Evolutionary conservation across 2,329 filamentous ascomycete genomes (phyloP).

Genomic region (Venturiaceae sp.): DNA sequence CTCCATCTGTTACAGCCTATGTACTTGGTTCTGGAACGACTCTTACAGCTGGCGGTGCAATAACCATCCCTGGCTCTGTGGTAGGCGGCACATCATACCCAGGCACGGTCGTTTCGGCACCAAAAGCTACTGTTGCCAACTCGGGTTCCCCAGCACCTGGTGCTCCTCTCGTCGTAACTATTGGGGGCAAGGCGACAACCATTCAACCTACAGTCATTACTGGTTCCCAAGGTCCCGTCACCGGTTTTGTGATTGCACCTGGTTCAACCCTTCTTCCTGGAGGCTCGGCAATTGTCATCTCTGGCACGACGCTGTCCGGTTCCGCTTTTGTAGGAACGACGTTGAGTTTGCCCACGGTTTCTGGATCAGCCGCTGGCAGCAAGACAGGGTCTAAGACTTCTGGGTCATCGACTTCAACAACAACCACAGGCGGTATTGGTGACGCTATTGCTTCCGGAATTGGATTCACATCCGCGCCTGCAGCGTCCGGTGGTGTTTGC

Average conservation of each 20-base stretch:
- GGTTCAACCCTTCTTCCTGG: conserved; percentile 2
- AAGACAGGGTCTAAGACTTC: not conserved
- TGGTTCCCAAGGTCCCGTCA: not conserved
- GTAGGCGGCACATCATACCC: not conserved
- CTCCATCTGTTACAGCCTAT: conserved; percentile 1
- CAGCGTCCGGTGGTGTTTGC: not conserved
- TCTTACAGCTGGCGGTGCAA: not conserved
- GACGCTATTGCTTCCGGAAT: conserved; percentile 1
- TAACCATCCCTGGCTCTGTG: not conserved
- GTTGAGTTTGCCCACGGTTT: not conserved
- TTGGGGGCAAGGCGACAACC: not conserved
- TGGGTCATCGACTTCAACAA: not conserved
- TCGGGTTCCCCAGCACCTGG: not conserved
- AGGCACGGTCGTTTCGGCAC: not conserved
- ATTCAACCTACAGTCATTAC: not conserved
- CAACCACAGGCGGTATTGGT: not conserved
- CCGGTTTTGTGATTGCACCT: not conserved
- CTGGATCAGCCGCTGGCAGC: not conserved
- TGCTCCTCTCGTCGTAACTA: not conserved
- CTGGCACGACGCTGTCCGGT: not conserved
- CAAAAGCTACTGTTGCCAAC: not conserved
- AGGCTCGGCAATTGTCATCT: not conserved
- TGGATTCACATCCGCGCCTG: not conserved
- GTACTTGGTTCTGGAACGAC: conserved; percentile 1
- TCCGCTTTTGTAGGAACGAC: not conserved